Percentiles rank a stretch among this genome's conserved stretches.
Conservation (phyloP, 352 stramenopile genomes). For the Globisporangium cylindrosporum region DNA sequence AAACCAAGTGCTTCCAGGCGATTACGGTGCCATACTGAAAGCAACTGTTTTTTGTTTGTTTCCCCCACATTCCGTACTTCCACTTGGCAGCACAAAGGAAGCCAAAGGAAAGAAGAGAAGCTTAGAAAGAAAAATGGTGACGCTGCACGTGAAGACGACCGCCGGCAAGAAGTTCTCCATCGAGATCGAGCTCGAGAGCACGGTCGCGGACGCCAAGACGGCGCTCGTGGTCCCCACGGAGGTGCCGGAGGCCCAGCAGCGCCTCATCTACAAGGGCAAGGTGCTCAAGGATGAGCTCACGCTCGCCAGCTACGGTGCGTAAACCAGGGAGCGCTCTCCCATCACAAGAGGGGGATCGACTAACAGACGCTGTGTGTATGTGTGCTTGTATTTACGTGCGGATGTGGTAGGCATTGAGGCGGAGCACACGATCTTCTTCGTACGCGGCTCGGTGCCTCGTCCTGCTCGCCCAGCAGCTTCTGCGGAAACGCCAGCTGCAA, state of each 20-base stretch:
- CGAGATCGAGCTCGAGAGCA: conserved; percentile 64
- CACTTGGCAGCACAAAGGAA: not conserved
- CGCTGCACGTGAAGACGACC: conserved; percentile 83
- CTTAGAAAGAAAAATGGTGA: conserved; percentile 41
- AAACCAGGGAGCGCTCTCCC: not conserved
- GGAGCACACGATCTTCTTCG: conserved; percentile 84
- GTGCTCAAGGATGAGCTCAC: conserved; percentile 89
- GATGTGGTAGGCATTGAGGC: conserved; percentile 53
- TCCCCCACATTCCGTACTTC: not conserved
- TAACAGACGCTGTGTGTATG: not conserved
- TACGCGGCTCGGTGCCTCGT: conserved; percentile 58
- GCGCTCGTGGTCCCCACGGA: conserved; percentile 64
- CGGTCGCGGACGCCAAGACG: conserved; percentile 78
- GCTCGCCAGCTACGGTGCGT: conserved; percentile 75
- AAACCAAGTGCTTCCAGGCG: not conserved
- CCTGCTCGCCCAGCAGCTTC: conserved; percentile 19
- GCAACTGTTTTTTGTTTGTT: not conserved
- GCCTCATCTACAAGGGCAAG: conserved; percentile 90
- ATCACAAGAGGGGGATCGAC: not conserved
- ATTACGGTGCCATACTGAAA: conserved; percentile 3
- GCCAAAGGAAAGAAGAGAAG: conserved; percentile 3
- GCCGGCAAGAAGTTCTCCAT: conserved; percentile 76
- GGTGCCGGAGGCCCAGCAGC: conserved; percentile 73
- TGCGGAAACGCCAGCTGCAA: conserved; percentile 18
- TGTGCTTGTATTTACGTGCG: too few species aligned